phyloP scores from a whole-genome alignment of 1,284 basidiomycete species.

The Microbotryum silenes-acaulis region DNA sequence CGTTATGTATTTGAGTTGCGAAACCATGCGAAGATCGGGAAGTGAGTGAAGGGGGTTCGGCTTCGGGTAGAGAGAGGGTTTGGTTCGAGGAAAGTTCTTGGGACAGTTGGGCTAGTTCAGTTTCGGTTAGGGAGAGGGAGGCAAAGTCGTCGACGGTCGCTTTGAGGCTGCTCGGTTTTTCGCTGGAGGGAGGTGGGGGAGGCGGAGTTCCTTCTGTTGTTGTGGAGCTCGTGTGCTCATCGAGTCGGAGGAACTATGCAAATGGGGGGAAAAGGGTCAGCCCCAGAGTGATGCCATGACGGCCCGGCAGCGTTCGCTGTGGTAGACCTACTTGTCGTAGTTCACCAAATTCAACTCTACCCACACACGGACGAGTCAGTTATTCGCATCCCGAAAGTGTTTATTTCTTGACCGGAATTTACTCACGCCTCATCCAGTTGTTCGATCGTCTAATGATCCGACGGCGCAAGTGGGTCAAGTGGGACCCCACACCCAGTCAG shows the following conservation, averaged over 20 bases:
- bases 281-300: too few relatives aligned
- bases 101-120: constrained; percentile 24
- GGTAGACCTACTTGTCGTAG: constrained; percentile 12
- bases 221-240: background rate
- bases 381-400: too few relatives aligned
- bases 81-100: constrained; percentile 8
- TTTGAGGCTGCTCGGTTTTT: too few relatives aligned
- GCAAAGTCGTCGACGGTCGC: constrained; percentile 26
- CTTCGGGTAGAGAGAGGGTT: constrained; percentile 7
- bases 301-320: too few relatives aligned
- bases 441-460: constrained; percentile 9
- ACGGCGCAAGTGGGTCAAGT: background rate
- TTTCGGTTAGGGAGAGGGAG: constrained; percentile 15
- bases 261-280: too few relatives aligned
- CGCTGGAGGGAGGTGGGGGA: too few relatives aligned
- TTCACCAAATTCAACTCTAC: constrained; percentile 29
- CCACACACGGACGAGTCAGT: too few relatives aligned
- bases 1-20: too few relatives aligned
- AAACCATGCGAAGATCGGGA: too few relatives aligned
- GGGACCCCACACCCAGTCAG: background rate
- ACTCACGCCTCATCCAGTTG: constrained; percentile 29
- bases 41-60: too few relatives aligned
- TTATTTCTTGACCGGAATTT: too few relatives aligned
- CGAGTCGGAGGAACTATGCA: constrained; percentile 3
- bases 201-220: too few relatives aligned